Conservation (phyloP, 208 protist species). For the Kentomonas sorsogonicus region DNA sequence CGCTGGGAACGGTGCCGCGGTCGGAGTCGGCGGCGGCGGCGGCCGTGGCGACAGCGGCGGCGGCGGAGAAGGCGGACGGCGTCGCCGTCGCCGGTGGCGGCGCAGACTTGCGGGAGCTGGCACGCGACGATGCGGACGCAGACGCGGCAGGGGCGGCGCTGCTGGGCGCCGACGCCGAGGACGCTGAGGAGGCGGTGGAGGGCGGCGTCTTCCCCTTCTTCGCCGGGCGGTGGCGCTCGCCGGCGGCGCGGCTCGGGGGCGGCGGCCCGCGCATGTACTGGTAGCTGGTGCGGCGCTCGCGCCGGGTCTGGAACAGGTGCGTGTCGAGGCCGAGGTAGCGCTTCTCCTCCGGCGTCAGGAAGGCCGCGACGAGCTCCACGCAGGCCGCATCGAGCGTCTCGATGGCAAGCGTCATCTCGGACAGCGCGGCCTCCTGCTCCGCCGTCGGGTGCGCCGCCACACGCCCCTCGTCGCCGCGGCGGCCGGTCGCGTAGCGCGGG, state of each 20-base stretch:
- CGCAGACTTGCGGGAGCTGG: too few species aligned
- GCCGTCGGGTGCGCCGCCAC: conserved; percentile 27
- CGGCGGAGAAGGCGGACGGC: not conserved
- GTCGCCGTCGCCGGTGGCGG: not conserved
- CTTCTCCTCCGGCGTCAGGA: conserved; percentile 76
- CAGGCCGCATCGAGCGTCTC: conserved; percentile 33
- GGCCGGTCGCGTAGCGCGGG: conserved; percentile 42
- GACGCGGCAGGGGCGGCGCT: not conserved
- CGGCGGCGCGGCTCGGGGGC: not conserved
- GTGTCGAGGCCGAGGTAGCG: conserved; percentile 70
- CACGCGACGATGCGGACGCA: too few species aligned
- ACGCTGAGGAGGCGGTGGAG: too few species aligned
- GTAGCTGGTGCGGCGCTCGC: conserved; percentile 43
- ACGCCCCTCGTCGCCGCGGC: conserved; percentile 30
- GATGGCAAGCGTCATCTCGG: conserved; percentile 25
- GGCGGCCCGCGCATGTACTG: conserved; percentile 42
- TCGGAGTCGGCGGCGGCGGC: not conserved
- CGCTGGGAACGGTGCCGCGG: not conserved
- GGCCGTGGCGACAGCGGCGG: not conserved
- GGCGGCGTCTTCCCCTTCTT: not conserved
- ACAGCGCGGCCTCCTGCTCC: conserved; percentile 59
- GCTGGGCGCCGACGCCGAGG: too few species aligned
- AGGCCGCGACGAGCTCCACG: conserved; percentile 55
- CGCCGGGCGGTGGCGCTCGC: not conserved
- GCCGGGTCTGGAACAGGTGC: conserved; percentile 67